Conservation (phyloP, 78 protist species). For the Pelomyxa schiedti region DNA sequence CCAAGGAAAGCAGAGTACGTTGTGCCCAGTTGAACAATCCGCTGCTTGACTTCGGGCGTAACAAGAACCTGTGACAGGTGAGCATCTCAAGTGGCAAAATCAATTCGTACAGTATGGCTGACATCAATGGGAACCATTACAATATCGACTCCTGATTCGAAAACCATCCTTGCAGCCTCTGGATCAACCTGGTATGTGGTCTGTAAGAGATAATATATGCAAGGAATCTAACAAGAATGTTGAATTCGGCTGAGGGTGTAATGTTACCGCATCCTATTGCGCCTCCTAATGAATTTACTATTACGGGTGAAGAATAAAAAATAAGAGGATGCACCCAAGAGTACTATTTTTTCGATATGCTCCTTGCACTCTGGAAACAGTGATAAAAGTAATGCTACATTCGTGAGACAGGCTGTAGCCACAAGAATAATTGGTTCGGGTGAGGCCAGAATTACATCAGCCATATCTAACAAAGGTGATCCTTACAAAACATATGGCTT, state of each 20-base stretch:
- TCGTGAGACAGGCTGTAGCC: slow-evolving; percentile 71
- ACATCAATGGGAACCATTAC: slow-evolving; percentile 78
- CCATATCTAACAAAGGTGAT: no score
- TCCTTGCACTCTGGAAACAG: slow-evolving; percentile 51
- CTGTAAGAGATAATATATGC: slow-evolving; percentile 7
- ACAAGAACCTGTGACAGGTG: slow-evolving; percentile 34
- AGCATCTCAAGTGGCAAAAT: not conserved
- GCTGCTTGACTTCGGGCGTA: slow-evolving; percentile 10
- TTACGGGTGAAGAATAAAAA: not conserved
- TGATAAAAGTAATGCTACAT: slow-evolving; percentile 56
- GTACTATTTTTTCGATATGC: slow-evolving; percentile 29
- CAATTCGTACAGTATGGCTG: slow-evolving; percentile 20
- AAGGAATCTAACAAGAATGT: slow-evolving; percentile 9
- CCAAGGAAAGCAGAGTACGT: slow-evolving; percentile 16
- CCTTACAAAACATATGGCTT: not conserved
- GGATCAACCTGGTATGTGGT: slow-evolving; percentile 73
- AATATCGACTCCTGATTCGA: slow-evolving; percentile 47
- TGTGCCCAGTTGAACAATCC: slow-evolving; percentile 24
- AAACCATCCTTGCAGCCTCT: slow-evolving; percentile 66
- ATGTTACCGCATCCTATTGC: no score
- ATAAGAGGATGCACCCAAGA: slow-evolving; percentile 67
- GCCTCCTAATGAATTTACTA: not conserved
- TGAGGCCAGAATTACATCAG: not conserved
- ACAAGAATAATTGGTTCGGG: slow-evolving; percentile 23
- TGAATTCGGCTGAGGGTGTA: slow-evolving; percentile 66